These are phyloP conservation scores for Colletotrichum sp. DNA, from an alignment of 2,329 filamentous ascomycete genomes.

Conservation along the genomic window DNA sequence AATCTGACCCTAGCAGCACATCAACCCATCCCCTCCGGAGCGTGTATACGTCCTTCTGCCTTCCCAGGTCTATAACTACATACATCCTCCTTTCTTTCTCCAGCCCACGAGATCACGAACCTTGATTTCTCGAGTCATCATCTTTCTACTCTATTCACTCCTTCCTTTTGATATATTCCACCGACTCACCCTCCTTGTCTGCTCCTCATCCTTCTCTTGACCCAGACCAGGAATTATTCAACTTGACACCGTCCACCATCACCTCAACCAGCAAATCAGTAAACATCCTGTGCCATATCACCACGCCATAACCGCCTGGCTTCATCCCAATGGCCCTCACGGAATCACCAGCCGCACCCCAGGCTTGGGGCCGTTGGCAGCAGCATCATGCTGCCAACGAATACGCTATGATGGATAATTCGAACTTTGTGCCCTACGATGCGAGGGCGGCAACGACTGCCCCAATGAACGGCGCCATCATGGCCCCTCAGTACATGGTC, in stretches of 20 bases:
- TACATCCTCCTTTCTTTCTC: conserved; percentile 9
- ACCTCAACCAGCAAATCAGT: background rate
- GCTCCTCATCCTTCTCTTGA: background rate
- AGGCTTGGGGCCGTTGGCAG: conserved; percentile 61
- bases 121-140: conserved; percentile 19
- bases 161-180: background rate
- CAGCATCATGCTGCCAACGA: conserved; percentile 45
- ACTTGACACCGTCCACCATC: background rate
- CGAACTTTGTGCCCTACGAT: conserved; percentile 55
- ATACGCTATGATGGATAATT: conserved; percentile 53
- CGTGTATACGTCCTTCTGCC: background rate
- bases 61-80: conserved; percentile 4
- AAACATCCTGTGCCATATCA: background rate
- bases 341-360: conserved; percentile 46
- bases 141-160: background rate
- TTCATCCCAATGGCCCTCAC: conserved; percentile 48
- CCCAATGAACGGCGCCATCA: conserved; percentile 45
- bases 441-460: conserved; percentile 41
- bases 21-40: background rate
- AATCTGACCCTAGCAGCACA: conserved; percentile 8
- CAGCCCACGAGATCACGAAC: conserved; percentile 25
- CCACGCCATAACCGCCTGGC: background rate
- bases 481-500: conserved; percentile 54
- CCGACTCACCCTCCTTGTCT: background rate
- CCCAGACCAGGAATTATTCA: background rate